A percentile compares a stretch with the other conserved stretches of the same genome.
phyloP scores from a whole-genome alignment of 2,329 filamentous ascomycete genomes.

The Epichloe gansuensis region DNA sequence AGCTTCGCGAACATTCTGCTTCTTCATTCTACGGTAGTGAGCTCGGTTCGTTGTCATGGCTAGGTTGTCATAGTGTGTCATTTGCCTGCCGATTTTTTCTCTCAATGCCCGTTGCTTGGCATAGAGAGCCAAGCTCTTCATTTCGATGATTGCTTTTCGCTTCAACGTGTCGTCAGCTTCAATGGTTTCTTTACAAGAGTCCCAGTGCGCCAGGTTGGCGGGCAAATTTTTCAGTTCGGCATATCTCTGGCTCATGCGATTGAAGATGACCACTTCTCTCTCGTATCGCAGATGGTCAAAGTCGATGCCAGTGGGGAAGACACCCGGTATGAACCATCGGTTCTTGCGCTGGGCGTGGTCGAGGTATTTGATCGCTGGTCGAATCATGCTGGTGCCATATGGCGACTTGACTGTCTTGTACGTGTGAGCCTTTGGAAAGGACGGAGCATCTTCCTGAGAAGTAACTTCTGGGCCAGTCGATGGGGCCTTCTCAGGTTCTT shows the following conservation, averaged over 20 bases:
- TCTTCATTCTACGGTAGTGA: constrained; percentile 88
- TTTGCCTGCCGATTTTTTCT: constrained; percentile 76
- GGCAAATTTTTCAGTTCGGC: constrained; percentile 71
- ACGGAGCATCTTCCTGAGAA: constrained; percentile 19
- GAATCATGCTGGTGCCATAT: constrained; percentile 42
- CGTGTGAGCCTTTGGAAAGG: constrained; percentile 29
- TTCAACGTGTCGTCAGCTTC: constrained; percentile 73
- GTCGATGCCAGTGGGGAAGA: constrained; percentile 82
- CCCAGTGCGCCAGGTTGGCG: constrained; percentile 79
- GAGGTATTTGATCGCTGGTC: constrained; percentile 57
- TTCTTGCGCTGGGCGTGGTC: constrained; percentile 66
- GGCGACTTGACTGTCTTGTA: constrained; percentile 70
- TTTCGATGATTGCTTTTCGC: constrained; percentile 83
- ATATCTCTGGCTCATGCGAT: constrained; percentile 75
- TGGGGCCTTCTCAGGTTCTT: constrained; percentile 22
- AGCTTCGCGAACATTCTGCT: constrained; percentile 87
- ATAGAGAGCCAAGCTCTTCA: constrained; percentile 80
- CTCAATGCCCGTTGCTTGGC: constrained; percentile 78
- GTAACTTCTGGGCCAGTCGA: constrained; percentile 24
- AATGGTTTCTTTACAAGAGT: constrained; percentile 54
- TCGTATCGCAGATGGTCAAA: constrained; percentile 76
- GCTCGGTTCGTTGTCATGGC: constrained; percentile 94
- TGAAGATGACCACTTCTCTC: constrained; percentile 78
- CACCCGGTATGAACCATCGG: constrained; percentile 69
- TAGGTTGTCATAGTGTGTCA: constrained; percentile 91